These are phyloP conservation scores for Hypericum perforatum DNA, from an alignment of 345 rosid species.

Conservation along the genomic window DNA sequence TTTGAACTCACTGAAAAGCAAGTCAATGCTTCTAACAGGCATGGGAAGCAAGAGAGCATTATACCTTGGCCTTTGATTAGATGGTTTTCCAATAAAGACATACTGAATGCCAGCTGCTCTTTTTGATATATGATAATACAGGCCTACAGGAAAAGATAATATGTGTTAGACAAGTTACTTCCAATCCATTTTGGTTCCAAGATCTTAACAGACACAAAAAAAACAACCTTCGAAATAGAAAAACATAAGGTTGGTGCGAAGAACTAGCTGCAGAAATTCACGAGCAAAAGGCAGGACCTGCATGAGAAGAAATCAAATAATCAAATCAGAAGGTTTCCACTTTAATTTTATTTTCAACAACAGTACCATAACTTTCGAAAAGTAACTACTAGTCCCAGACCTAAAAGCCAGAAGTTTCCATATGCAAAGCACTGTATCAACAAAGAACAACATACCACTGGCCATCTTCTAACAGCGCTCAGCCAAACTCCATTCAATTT, in stretches of 20 bases:
- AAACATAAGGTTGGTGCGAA: slow-evolving; percentile 87
- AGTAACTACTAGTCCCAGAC: no score
- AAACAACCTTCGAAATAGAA: slow-evolving; percentile 92
- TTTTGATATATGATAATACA: slow-evolving; percentile 89
- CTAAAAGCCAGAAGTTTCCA: neutral
- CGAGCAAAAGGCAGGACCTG: slow-evolving; percentile 75
- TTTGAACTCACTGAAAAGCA: neutral
- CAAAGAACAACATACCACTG: slow-evolving; percentile 35
- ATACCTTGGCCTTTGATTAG: slow-evolving; percentile 91
- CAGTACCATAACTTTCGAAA: no score
- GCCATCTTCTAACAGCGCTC: slow-evolving; percentile 63
- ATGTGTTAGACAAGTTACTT: neutral
- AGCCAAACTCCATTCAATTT: slow-evolving; percentile 41
- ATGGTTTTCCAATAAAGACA: slow-evolving; percentile 82
- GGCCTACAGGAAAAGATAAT: slow-evolving; percentile 32
- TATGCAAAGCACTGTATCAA: slow-evolving; percentile 1
- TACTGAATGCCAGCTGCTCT: slow-evolving; percentile 77
- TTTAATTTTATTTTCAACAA: no score
- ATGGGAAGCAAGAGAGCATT: slow-evolving; percentile 10
- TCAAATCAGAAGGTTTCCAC: no score
- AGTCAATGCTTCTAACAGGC: neutral
- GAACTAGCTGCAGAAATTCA: slow-evolving; percentile 65
- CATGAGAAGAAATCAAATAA: neutral
- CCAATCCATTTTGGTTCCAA: no score
- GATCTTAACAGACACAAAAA: neutral